Percentiles rank a stretch among this genome's conserved stretches.
phyloP scores from a whole-genome alignment of 2,329 filamentous ascomycete genomes.

The Penicillium sp. region DNA sequence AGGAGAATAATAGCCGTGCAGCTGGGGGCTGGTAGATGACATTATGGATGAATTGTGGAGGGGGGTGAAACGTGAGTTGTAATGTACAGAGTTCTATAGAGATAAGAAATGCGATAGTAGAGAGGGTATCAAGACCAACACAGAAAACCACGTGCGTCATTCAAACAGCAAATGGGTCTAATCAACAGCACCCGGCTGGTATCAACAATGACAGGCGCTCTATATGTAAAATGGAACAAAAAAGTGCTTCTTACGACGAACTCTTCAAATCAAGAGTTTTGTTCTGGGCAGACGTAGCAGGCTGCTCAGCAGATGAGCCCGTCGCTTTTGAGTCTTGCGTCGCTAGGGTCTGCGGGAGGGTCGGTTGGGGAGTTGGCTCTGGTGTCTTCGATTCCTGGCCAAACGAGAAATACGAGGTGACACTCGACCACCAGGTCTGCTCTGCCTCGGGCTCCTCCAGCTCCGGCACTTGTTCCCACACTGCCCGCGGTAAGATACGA shows the following conservation, averaged over 20 bases:
- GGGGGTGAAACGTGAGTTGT: background rate
- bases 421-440: constrained; percentile 33
- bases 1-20: background rate
- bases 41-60: background rate
- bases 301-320: background rate
- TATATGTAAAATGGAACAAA: background rate
- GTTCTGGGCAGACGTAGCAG: background rate
- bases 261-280: background rate
- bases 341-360: background rate
- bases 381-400: constrained; percentile 14
- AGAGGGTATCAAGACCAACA: constrained; percentile 7
- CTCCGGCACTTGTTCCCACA: constrained; percentile 37
- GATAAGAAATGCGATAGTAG: background rate
- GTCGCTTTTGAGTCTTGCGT: background rate
- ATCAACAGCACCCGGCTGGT: background rate
- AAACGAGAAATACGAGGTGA: constrained; percentile 36
- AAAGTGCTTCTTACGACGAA: background rate
- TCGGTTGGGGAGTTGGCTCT: background rate
- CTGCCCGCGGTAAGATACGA: constrained; percentile 41
- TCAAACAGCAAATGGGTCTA: background rate
- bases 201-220: background rate
- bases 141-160: background rate
- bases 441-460: constrained; percentile 8
- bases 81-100: constrained; percentile 5
- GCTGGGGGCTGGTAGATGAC: no score